These are phyloP conservation scores for Gliomastix tumulicola DNA, from an alignment of 2,329 filamentous ascomycete species.

Conservation along the genomic window DNA sequence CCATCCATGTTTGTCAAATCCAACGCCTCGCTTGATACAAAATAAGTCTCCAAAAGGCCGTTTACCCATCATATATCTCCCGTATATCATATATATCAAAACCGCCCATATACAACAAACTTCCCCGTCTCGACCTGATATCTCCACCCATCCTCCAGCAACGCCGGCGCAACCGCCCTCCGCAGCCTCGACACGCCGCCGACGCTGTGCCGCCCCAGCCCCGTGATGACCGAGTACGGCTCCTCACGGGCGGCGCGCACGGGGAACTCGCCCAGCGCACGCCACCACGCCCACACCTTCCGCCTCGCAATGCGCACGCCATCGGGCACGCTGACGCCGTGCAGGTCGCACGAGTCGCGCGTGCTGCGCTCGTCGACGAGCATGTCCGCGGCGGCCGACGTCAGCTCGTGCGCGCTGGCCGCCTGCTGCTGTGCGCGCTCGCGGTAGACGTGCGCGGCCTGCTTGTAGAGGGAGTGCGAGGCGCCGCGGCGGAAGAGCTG, in stretches of 20 bases:
- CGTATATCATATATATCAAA: conserved; percentile 10
- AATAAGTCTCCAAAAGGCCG: too few species aligned
- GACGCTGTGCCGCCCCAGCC: conserved; percentile 69
- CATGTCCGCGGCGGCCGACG: conserved; percentile 61
- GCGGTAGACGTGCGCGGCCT: conserved; percentile 70
- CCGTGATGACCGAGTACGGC: conserved; percentile 72
- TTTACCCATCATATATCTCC: too few species aligned
- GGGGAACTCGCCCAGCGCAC: conserved; percentile 57
- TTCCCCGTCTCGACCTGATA: conserved; percentile 65
- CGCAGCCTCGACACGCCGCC: conserved; percentile 71
- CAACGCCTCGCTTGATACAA: too few species aligned
- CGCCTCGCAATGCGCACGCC: conserved; percentile 71
- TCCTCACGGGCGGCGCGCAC: conserved; percentile 37
- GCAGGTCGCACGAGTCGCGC: conserved; percentile 61
- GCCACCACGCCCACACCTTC: conserved; percentile 70
- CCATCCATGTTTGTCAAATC: background rate
- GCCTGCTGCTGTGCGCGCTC: conserved; percentile 61
- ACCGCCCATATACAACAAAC: conserved; percentile 60
- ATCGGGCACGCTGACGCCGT: conserved; percentile 75
- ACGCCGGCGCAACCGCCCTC: conserved; percentile 68
- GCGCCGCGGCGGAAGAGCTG: conserved; percentile 41
- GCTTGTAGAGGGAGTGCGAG: conserved; percentile 67
- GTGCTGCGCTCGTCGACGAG: conserved; percentile 64
- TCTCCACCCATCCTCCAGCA: conserved; percentile 78
- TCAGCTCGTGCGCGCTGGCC: conserved; percentile 48